phyloP scores from a whole-genome alignment of 2,329 filamentous ascomycete species.

The Orbilia blumenaviensis region DNA sequence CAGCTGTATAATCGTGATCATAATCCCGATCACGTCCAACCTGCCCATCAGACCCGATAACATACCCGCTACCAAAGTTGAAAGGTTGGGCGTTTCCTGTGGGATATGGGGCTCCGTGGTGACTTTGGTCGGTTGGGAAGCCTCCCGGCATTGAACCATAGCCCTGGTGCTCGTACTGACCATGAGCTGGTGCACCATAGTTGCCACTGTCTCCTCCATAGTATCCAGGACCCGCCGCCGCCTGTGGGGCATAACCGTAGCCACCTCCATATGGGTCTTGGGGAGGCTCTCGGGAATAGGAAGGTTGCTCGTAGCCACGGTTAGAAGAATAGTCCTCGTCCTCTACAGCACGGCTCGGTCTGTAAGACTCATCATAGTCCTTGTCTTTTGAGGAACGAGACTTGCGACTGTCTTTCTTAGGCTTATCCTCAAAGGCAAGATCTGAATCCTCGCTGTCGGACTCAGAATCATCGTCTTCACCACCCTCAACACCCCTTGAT shows the following conservation, averaged over 20 bases:
- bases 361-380: slow-evolving; percentile 21
- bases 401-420: slow-evolving; percentile 21
- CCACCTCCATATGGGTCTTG: slow-evolving; percentile 17
- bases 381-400: slow-evolving; percentile 33
- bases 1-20: slow-evolving; percentile 34
- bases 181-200: neutral
- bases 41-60: slow-evolving; percentile 42
- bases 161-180: slow-evolving; percentile 5
- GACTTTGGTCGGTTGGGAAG: slow-evolving; percentile 18
- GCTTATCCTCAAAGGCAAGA: slow-evolving; percentile 2
- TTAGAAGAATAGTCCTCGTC: slow-evolving; percentile 11
- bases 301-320: slow-evolving; percentile 11
- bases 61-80: slow-evolving; percentile 39
- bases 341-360: slow-evolving; percentile 2
- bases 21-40: slow-evolving; percentile 51
- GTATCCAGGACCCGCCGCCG: neutral
- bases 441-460: slow-evolving; percentile 36
- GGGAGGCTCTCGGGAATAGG: neutral
- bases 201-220: slow-evolving; percentile 28
- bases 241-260: slow-evolving; percentile 12
- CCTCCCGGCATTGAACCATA: slow-evolving; percentile 30
- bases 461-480: slow-evolving; percentile 22
- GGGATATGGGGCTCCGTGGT: slow-evolving; percentile 34
- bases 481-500: slow-evolving; percentile 17
- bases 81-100: slow-evolving; percentile 39